phyloP scores from a whole-genome alignment of 164 flowering plant genomes.

The Amborella trichopoda region DNA sequence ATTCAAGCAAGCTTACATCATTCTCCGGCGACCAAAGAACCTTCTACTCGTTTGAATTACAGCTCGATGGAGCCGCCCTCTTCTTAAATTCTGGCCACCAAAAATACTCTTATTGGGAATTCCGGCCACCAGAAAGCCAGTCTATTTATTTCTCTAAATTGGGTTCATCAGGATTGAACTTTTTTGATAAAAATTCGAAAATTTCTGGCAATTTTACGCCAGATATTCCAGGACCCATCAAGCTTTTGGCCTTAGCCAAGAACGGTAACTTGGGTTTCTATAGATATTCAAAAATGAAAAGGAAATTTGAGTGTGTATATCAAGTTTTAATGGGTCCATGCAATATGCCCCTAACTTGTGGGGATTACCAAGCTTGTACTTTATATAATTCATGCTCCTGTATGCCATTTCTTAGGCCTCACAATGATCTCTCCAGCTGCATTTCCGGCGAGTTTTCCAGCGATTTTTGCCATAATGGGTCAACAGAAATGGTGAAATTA shows the following conservation, averaged over 20 bases:
- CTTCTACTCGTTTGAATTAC: slow-evolving; percentile 58
- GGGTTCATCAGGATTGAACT: slow-evolving; percentile 37
- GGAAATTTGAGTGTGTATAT: slow-evolving; percentile 47
- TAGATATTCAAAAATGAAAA: slow-evolving; percentile 31
- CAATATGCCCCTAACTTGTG: slow-evolving; percentile 75
- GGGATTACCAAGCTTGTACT: slow-evolving; percentile 63
- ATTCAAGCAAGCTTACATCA: slow-evolving; percentile 45
- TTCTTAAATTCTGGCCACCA: slow-evolving; percentile 34
- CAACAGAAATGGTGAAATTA: slow-evolving; percentile 48
- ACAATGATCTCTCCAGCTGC: slow-evolving; percentile 4
- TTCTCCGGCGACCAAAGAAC: slow-evolving; percentile 26
- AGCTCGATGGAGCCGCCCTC: slow-evolving; percentile 35
- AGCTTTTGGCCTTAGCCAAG: slow-evolving; percentile 41
- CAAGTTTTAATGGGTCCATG: slow-evolving; percentile 51
- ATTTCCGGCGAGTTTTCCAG: slow-evolving; percentile 19
- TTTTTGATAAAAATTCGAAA: slow-evolving; percentile 25
- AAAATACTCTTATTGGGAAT: slow-evolving; percentile 86
- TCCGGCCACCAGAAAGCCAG: slow-evolving; percentile 21
- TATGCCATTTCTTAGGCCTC: slow-evolving; percentile 16
- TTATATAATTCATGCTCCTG: slow-evolving; percentile 47
- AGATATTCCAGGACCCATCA: slow-evolving; percentile 16
- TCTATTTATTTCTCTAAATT: slow-evolving; percentile 33
- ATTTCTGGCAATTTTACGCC: slow-evolving; percentile 40
- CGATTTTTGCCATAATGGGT: slow-evolving; percentile 20
- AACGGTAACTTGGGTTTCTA: slow-evolving; percentile 68